Base-by-base conservation (phyloP, 2,329 filamentous ascomycete species). In the Pseudogymnoascus pannorum region DNA sequence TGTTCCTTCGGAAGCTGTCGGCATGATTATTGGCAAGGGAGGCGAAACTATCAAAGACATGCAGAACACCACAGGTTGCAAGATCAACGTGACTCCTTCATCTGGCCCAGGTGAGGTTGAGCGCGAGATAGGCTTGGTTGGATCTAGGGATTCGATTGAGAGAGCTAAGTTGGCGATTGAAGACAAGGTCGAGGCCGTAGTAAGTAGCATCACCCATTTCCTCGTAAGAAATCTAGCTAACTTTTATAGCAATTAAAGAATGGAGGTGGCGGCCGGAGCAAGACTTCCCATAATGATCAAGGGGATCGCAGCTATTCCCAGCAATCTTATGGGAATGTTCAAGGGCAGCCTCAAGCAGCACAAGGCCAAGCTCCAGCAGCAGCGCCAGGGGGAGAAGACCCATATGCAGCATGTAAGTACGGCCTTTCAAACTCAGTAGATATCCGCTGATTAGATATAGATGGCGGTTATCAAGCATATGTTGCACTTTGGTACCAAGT, bases 21-120 rank as follows among this genome's bases (percentile, higher is more conserved):
- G 92, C 64, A 96, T 96, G 92, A 96, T 96, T 66, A 96, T 96
- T 64, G 92, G 92, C 66, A 96, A 96, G 79, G 89, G 91, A 61
- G 92, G 92, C 66, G 92, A 96, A 76, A 95, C 92, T 0, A 96
- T 96, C 72, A 91, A 92, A 66, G 91, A 96, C 68, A 95, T 96
- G 87, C 92, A 96, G 74, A 88, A 86, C 70, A 82, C 79, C 31
- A 94, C 91, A 4, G 89, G 90, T 51, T 96, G 92, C 81, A 96
- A 96, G 78, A 96, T 96, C 79, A 96, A 96, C 69, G 92, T 96
- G 24, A 89, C 90, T 31, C 89, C 90, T 69, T 87, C 91, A 6
- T 87, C 86, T 35, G 88, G 88, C 14, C 87, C 88, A 58, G 83
- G 84, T 66, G 91, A 96, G 71, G 82, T 86, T 62, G 87, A 94